Evolutionary conservation across 768 basidiomycete species (phyloP).

Genomic region (Mycena kentingensis): DNA sequence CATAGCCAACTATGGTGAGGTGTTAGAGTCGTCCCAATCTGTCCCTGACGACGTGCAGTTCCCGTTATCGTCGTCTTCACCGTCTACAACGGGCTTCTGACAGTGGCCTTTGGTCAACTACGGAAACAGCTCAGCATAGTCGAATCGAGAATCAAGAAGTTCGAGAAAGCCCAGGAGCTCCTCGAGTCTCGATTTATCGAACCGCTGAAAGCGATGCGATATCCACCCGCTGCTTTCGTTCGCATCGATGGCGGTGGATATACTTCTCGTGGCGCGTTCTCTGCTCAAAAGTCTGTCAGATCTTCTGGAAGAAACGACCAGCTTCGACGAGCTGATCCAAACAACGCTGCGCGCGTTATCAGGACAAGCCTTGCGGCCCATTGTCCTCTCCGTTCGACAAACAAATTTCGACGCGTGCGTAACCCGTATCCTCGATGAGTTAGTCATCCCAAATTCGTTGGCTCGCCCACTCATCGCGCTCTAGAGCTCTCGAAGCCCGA

Average conservation of each 20-base stretch:
- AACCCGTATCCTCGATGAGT: neutral
- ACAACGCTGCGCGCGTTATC: neutral
- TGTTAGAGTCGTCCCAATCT: neutral
- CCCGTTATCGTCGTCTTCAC: neutral
- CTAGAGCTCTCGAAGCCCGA: neutral
- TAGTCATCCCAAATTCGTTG: neutral
- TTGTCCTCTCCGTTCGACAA: neutral
- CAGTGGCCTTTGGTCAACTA: neutral
- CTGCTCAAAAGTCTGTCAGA: neutral
- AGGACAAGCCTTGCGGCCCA: neutral
- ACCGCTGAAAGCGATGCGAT: neutral
- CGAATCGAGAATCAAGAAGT: neutral
- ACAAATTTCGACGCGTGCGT: neutral
- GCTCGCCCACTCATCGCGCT: neutral
- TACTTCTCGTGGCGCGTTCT: neutral
- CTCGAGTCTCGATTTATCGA: neutral
- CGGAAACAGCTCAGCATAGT: neutral
- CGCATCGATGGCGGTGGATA: neutral
- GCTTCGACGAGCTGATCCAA: neutral
- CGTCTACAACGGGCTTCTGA: neutral
- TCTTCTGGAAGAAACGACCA: neutral
- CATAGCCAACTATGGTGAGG: neutral
- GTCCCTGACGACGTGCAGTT: neutral
- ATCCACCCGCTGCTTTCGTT: neutral
- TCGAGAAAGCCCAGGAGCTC: neutral